A percentile compares a stretch with the other conserved stretches of the same genome.
Evolutionary conservation across 2,329 filamentous ascomycete genomes (phyloP).

Genomic region (Didymella glomerata): DNA sequence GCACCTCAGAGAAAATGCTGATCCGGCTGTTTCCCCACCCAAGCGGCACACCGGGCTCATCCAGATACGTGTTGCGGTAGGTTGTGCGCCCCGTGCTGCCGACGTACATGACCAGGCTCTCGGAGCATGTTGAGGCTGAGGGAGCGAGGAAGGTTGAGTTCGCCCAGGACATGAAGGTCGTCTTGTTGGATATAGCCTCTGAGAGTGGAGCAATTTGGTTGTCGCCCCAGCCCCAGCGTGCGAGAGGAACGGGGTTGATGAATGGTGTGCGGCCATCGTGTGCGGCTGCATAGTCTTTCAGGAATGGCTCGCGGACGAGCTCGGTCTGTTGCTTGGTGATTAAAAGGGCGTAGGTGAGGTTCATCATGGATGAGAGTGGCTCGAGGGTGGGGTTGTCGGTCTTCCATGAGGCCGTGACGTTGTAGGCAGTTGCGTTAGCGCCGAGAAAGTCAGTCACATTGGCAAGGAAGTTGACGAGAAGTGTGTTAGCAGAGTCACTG

Average conservation of each 20-base stretch:
- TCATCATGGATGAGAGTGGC: slow-evolving; percentile 51
- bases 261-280: slow-evolving; percentile 59
- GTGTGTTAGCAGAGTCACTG: slow-evolving; percentile 45
- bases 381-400: slow-evolving; percentile 43
- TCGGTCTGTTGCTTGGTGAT: slow-evolving; percentile 59
- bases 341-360: slow-evolving; percentile 57
- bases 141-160: slow-evolving; percentile 56
- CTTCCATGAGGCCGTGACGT: slow-evolving; percentile 50
- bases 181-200: slow-evolving; percentile 60
- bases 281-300: slow-evolving; percentile 58
- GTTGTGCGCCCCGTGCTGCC: slow-evolving; percentile 50
- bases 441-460: slow-evolving; percentile 56
- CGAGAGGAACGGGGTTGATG: slow-evolving; percentile 59
- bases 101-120: slow-evolving; percentile 60
- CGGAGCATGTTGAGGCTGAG: slow-evolving; percentile 57
- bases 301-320: slow-evolving; percentile 60
- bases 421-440: slow-evolving; percentile 49
- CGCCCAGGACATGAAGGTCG: slow-evolving; percentile 60
- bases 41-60: slow-evolving; percentile 56
- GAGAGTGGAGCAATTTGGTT: slow-evolving; percentile 50
- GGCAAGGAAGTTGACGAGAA: slow-evolving; percentile 55
- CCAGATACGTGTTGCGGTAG: slow-evolving; percentile 57
- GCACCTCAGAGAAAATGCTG: slow-evolving; percentile 58
- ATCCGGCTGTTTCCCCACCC: slow-evolving; percentile 61
- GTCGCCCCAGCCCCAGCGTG: slow-evolving; percentile 59